Conservation (phyloP, 73 alveolate genomes). For the Uronychia binucleata region DNA sequence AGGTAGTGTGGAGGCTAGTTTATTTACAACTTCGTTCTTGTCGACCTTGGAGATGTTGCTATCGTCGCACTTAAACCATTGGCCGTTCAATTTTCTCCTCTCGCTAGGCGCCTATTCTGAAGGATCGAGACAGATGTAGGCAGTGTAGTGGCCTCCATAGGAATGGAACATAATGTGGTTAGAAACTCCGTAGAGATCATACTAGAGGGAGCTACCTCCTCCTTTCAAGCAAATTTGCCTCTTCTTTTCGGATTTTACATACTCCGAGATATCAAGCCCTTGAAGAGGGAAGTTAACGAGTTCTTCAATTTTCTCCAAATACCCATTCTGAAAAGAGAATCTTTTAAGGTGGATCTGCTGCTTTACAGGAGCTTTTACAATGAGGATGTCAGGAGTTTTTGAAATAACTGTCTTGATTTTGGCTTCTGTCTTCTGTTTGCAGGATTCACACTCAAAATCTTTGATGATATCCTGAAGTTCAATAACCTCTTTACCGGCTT, state of each 20-base stretch:
- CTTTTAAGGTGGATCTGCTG: conserved; percentile 63
- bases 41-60: conserved; percentile 34
- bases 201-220: too few relatives aligned
- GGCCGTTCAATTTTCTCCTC: conserved; percentile 24
- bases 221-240: not conserved
- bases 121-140: conserved; percentile 36
- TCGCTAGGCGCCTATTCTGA: not conserved
- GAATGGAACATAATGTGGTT: conserved; percentile 67
- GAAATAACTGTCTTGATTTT: conserved; percentile 32
- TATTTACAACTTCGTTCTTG: conserved; percentile 47
- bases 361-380: not conserved
- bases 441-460: conserved; percentile 57
- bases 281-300: conserved; percentile 72
- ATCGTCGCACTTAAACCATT: conserved; percentile 78
- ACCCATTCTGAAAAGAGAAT: conserved; percentile 70
- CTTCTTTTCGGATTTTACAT: conserved; percentile 12
- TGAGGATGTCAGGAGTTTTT: conserved; percentile 74
- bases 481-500: not conserved
- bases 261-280: conserved; percentile 55
- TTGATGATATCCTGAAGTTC: conserved; percentile 21
- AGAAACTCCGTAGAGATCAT: conserved; percentile 78
- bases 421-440: conserved; percentile 53
- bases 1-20: conserved; percentile 72
- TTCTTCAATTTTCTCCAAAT: conserved; percentile 79
- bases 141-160: conserved; percentile 79